Base-by-base conservation (phyloP, 371 early-diverging fungal genomes). In the Nematocida ausubeli region DNA sequence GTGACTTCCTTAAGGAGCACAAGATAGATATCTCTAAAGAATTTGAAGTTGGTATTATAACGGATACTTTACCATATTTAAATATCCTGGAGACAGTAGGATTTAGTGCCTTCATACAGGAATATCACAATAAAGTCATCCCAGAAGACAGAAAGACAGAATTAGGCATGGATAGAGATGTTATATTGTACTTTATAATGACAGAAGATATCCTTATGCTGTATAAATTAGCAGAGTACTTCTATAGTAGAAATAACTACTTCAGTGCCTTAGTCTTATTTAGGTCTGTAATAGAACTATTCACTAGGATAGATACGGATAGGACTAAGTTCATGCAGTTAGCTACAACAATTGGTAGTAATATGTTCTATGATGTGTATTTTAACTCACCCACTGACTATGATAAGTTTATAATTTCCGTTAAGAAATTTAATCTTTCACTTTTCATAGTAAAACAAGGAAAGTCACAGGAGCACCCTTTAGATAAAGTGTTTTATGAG, bases 241-340 rank as follows among this genome's bases (percentile, higher is more conserved):
- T 60, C 24, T 60, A 60, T 35, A 60, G 7, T 1, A 35, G 35
- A 1, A 30, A 35, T 37, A 14, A 60, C 24, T 60, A 60, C 24
- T 16, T 35, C 32, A 30, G 60, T 37, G 0, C 60, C 12, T 14
- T 28, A 16, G 37, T 28, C 19, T 14, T 60, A 14, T 60, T 60
- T 24, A 39, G 37, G 0, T 14, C 12, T 35, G 14, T 32, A n/a
- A 60, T 60, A 60, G 60, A 60, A n/a, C 35, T 35, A 37, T 60
- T 60, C 37, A 37, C 7, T 19, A 32, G 37, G 37, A 30, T 60
- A 37, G 35, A 60, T 37, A 19, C 30, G 7, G 12, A 22, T 30
- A 14, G 60, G 24, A 35, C 35, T 32, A 60, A 60, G 35, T 60
- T 60, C 65, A 35, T 73, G 49, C 63, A 73, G 26, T 19, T 73